phyloP scores from a whole-genome alignment of 1,284 basidiomycete genomes.

The Vanrija humicola region DNA sequence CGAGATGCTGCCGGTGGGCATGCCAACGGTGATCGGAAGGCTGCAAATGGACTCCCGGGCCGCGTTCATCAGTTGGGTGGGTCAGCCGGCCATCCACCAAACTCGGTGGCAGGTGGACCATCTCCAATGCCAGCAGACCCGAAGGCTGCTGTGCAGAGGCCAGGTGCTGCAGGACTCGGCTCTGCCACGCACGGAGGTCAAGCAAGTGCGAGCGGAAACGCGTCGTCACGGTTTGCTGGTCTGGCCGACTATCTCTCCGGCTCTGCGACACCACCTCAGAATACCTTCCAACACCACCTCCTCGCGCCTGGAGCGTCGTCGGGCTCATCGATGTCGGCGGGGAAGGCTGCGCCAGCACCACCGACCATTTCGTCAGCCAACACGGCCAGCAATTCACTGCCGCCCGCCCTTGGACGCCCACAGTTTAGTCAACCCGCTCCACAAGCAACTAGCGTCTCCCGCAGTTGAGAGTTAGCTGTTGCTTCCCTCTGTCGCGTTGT shows the following conservation, averaged over 20 bases:
- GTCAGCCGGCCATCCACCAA: no score
- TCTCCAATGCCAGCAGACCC: not conserved
- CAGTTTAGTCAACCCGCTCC: conserved; percentile 2
- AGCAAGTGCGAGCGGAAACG: not conserved
- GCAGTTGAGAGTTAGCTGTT: not conserved
- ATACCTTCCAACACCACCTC: conserved; percentile 17
- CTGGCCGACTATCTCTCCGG: conserved; percentile 30
- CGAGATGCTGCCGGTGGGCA: not conserved
- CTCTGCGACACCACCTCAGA: conserved; percentile 13
- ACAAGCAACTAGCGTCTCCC: conserved; percentile 6
- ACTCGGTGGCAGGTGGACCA: no score
- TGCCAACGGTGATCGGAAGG: conserved; percentile 9
- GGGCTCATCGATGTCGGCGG: not conserved
- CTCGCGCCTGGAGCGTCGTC: not conserved
- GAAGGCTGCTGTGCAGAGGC: not conserved
- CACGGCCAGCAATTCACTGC: not conserved
- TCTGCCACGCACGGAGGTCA: no score
- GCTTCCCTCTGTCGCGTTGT: not conserved
- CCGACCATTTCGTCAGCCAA: conserved; percentile 1
- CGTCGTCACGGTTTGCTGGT: conserved; percentile 22
- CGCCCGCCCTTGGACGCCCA: not conserved
- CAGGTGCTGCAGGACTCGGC: no score
- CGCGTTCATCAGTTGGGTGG: no score
- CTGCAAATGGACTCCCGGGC: conserved; percentile 3
- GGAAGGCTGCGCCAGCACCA: not conserved